Conservation (phyloP, 805 yeast species). For the Maudiozyma pseudohumilis region DNA sequence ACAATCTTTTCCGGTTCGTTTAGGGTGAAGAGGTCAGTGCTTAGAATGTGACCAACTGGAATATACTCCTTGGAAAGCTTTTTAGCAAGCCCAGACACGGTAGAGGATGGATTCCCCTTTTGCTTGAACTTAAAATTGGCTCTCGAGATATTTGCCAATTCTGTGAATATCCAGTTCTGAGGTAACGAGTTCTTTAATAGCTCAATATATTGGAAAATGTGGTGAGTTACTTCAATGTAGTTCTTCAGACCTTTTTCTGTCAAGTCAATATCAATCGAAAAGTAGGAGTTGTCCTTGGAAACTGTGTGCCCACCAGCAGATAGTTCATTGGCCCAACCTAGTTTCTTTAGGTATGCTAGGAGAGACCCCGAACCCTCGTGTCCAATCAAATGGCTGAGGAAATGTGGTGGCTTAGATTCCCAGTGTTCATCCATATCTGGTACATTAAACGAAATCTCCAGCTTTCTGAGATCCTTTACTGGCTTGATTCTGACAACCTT, state of each 20-base stretch:
- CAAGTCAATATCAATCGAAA: slow-evolving; percentile 63
- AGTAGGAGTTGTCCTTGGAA: slow-evolving; percentile 57
- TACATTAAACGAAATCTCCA: slow-evolving; percentile 59
- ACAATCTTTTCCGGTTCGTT: slow-evolving; percentile 48
- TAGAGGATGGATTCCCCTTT: slow-evolving; percentile 58
- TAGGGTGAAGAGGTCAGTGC: slow-evolving; percentile 44
- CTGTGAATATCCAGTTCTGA: slow-evolving; percentile 72
- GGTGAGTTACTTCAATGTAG: slow-evolving; percentile 49
- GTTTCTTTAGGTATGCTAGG: slow-evolving; percentile 53
- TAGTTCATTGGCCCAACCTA: slow-evolving; percentile 73
- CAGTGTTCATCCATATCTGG: slow-evolving; percentile 69
- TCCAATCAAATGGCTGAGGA: slow-evolving; percentile 75
- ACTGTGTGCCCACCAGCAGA: slow-evolving; percentile 63
- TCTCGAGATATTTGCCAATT: slow-evolving; percentile 55
- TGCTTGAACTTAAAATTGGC: slow-evolving; percentile 73
- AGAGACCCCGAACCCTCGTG: slow-evolving; percentile 90
- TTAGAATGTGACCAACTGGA: slow-evolving; percentile 57
- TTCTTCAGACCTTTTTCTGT: slow-evolving; percentile 61
- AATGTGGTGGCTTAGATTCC: slow-evolving; percentile 59
- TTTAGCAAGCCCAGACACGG: slow-evolving; percentile 62
- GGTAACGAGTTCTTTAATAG: slow-evolving; percentile 51
- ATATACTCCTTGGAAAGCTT: slow-evolving; percentile 46
- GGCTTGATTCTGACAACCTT: slow-evolving; percentile 62
- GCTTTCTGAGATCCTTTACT: slow-evolving; percentile 63
- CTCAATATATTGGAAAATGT: slow-evolving; percentile 64